Evolutionary conservation across 805 yeast genomes (phyloP), one percentile per base, ranked within the genome.

Genomic region (Saturnispora gosingensis): DNA sequence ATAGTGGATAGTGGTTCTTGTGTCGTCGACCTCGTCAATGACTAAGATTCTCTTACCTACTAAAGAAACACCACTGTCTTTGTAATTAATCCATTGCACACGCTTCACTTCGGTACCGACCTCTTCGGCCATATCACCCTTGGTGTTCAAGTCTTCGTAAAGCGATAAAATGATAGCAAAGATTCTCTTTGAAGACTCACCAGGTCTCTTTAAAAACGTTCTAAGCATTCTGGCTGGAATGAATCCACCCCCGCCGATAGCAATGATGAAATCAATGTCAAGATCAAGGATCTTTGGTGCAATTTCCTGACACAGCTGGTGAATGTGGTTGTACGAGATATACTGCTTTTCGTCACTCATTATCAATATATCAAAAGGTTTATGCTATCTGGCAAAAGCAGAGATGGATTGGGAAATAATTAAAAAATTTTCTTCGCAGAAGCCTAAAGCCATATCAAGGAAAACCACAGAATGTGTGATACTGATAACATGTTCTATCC

Each of bases 161-260:
- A 91, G 75, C 1, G 97, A 88, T 58, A 91, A 75, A 34, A 93
- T 95, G 59, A 91, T 88, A 46, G 99, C 97, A 81, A 90, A 91
- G 63, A 91, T 88, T 62, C 96, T 83, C 54, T 89, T 83, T 61
- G 90, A 91, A 60, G 95, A 91, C 54, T 83, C 73, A 54, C 95
- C 95, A 30, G 85, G 87, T 58, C 83, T 85, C 69, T 90, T 91
- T 59, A 91, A 74, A 69, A 91, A 93, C 2, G 98, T 83, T 68
- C 99, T 81, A 66, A 91, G 76, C 70, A 93, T 93, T 67, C 99
- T 81, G 8, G 99, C 97, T 27, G 98, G 99, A 53, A 91, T 93
- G 68, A 91, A 88, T 2, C 98, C 99, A 66, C 99, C 67, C 25
- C 67, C 67, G 48, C 96, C 99, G 62, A 91, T 88, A 59, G 98